These are phyloP conservation scores for Rhodamnia argentea DNA, from an alignment of 345 rosid genomes.

Conservation along the genomic window DNA sequence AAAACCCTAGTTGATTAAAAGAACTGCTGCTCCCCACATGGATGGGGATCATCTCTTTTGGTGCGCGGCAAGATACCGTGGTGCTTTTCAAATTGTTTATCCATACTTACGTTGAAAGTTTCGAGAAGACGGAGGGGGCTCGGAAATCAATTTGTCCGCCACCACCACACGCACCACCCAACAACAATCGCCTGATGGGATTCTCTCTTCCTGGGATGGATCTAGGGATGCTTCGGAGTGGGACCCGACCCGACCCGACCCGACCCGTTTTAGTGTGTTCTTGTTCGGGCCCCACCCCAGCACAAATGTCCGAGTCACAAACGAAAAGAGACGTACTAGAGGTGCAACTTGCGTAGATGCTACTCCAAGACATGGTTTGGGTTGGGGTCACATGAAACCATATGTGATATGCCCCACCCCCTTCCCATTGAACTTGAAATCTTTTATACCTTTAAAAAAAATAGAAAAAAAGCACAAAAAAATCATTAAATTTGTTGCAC, in stretches of 20 bases:
- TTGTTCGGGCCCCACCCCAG: rapidly evolving
- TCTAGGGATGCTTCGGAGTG: neutral
- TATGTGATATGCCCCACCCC: neutral
- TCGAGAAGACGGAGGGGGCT: neutral
- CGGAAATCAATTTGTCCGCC: neutral
- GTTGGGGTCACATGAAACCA: neutral
- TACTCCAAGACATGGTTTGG: neutral
- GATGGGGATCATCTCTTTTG: neutral
- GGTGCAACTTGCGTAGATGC: neutral
- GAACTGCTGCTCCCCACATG: neutral
- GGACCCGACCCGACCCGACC: neutral
- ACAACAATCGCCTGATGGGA: neutral
- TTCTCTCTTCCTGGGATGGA: neutral
- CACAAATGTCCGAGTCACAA: neutral
- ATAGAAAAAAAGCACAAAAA: no score
- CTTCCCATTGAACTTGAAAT: neutral
- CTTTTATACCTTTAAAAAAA: no score
- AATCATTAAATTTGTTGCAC: no score
- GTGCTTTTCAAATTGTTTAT: neutral
- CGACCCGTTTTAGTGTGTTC: neutral
- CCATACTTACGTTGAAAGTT: neutral
- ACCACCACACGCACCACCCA: neutral
- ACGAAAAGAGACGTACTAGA: rapidly evolving
- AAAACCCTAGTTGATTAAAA: neutral
- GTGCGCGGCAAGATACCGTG: neutral